Evolutionary conservation across 1,139 yeast species (phyloP).

Genomic region (Blastobotrys niveus): DNA sequence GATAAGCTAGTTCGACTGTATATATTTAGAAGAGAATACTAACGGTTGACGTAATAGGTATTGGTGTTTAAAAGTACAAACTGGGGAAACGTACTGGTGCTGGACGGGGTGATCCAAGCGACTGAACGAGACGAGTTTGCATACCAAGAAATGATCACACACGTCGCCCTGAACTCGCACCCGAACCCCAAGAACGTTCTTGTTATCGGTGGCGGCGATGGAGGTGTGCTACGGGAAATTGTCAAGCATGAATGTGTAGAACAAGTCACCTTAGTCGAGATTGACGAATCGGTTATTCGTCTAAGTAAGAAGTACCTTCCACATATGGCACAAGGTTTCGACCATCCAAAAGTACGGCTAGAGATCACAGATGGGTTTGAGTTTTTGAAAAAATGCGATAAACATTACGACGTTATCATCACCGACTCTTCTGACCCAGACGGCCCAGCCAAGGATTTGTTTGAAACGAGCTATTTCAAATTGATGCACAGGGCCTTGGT

Average conservation of each 20-base stretch:
- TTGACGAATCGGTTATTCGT: conserved; percentile 82
- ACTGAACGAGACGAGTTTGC: conserved; percentile 94
- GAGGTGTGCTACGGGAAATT: conserved; percentile 90
- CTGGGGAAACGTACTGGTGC: conserved; percentile 85
- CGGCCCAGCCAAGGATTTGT: conserved; percentile 88
- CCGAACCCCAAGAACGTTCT: conserved; percentile 84
- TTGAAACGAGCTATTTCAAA: conserved; percentile 81
- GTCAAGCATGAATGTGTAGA: conserved; percentile 80
- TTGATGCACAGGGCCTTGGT: conserved; percentile 74
- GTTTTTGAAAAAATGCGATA: conserved; percentile 64
- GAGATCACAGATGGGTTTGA: conserved; percentile 91
- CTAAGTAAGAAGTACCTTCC: conserved; percentile 81
- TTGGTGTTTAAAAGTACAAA: conserved; percentile 80
- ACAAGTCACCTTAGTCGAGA: conserved; percentile 84
- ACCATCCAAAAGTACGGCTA: conserved; percentile 74
- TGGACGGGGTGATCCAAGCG: conserved; percentile 87
- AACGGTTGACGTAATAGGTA: conserved; percentile 36
- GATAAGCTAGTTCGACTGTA: no score
- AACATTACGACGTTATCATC: conserved; percentile 73
- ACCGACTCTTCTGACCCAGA: conserved; percentile 96
- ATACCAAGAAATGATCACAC: conserved; percentile 93
- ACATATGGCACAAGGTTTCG: conserved; percentile 71
- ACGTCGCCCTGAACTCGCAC: conserved; percentile 82
- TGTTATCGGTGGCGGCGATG: conserved; percentile 96
- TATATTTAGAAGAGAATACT: background rate